These are phyloP conservation scores for Backusella macrospora DNA, from an alignment of 192 early-diverging fungal genomes.

Conservation along the genomic window DNA sequence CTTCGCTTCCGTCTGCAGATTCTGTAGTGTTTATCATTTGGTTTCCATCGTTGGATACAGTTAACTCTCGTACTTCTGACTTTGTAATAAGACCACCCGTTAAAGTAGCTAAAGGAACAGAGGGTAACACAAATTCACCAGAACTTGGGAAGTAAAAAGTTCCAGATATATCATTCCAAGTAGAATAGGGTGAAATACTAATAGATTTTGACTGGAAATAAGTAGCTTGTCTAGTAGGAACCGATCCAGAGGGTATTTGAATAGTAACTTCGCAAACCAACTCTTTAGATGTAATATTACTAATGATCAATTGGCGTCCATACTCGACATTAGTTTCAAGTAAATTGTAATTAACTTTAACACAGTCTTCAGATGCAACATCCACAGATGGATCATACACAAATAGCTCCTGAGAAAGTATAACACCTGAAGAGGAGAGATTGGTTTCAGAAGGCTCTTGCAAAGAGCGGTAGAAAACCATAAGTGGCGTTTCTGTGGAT, in stretches of 20 bases:
- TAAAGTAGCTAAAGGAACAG: constrained; percentile 38
- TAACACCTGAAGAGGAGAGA: not conserved
- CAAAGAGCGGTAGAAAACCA: constrained; percentile 48
- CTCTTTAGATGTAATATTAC: constrained; percentile 42
- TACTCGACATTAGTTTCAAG: constrained; percentile 25
- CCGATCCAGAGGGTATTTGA: constrained; percentile 47
- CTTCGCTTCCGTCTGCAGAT: not conserved
- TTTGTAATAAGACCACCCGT: not conserved
- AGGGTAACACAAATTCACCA: constrained; percentile 42
- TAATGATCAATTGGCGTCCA: constrained; percentile 36
- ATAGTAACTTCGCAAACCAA: constrained; percentile 43
- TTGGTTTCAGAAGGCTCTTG: constrained; percentile 20
- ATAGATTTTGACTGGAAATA: constrained; percentile 33
- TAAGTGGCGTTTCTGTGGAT: constrained; percentile 32
- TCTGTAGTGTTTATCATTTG: constrained; percentile 18
- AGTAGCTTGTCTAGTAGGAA: constrained; percentile 29
- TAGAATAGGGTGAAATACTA: constrained; percentile 33
- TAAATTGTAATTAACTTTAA: constrained; percentile 5
- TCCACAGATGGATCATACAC: not conserved
- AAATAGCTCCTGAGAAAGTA: constrained; percentile 21
- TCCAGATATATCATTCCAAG: constrained; percentile 30
- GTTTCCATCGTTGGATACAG: not conserved
- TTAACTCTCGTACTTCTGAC: constrained; percentile 2
- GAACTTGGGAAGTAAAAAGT: constrained; percentile 54
- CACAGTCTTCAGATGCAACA: constrained; percentile 21